phyloP scores from a whole-genome alignment of 108 stramenopile species.

The Pseudonitzschia pungens region DNA sequence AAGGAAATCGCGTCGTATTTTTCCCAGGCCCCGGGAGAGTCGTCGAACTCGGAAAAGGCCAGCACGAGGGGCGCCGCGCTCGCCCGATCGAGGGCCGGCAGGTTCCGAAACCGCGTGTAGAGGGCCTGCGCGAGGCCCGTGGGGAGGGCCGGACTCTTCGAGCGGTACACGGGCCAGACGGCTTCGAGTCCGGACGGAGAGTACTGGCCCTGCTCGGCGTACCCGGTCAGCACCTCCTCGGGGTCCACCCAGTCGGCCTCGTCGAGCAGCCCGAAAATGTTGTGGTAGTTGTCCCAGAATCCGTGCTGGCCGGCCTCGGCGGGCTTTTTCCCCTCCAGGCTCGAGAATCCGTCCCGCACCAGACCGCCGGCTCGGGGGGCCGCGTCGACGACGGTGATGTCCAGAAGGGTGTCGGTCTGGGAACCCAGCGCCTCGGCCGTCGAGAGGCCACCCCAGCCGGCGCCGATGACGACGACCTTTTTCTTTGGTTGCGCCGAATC shows the following conservation, averaged over 20 bases:
- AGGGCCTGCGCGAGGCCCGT: constrained; percentile 72
- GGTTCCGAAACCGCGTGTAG: constrained; percentile 57
- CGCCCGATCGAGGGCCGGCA: constrained; percentile 49
- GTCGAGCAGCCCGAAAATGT: constrained; percentile 62
- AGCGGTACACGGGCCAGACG: constrained; percentile 68
- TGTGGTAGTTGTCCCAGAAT: constrained; percentile 80
- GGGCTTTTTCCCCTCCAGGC: constrained; percentile 37
- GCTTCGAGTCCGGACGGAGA: constrained; percentile 70
- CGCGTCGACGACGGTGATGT: constrained; percentile 74
- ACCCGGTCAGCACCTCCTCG: constrained; percentile 52
- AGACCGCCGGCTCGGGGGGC: constrained; percentile 70
- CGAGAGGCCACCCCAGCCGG: constrained; percentile 83
- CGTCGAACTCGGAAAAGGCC: constrained; percentile 77
- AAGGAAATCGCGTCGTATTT: constrained; percentile 70
- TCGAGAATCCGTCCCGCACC: constrained; percentile 72
- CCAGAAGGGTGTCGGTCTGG: constrained; percentile 15
- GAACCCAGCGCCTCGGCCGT: constrained; percentile 65
- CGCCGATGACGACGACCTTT: constrained; percentile 75
- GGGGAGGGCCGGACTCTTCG: constrained; percentile 39
- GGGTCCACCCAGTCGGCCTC: constrained; percentile 28
- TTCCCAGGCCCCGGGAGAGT: constrained; percentile 60
- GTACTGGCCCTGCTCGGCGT: constrained; percentile 77
- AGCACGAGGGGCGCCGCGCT: constrained; percentile 68
- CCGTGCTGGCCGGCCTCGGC: constrained; percentile 86
- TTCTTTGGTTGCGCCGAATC: not conserved